Base-by-base conservation (phyloP, 2,329 filamentous ascomycete genomes). In the Apiospora koreana region DNA sequence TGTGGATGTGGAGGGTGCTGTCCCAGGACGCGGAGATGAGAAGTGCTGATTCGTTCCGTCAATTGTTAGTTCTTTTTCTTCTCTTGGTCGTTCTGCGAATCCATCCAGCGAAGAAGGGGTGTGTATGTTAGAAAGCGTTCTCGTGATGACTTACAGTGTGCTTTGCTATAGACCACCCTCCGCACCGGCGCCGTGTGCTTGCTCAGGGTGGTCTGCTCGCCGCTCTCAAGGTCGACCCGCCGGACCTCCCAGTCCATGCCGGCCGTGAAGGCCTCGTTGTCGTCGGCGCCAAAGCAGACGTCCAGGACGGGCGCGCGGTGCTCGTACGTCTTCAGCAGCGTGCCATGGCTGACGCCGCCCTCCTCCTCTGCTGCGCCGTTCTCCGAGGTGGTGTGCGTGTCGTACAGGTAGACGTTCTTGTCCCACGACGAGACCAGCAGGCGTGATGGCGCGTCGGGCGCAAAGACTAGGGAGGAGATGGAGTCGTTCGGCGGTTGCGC, bases 391-490 rank as follows among this genome's bases (percentile, higher is more conserved):
- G 82, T 82, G 23, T 85, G 83, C 71, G 92, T 88, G 78, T 97
- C 93, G 86, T 98, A 98, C 68, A 95, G 86, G 82, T 98, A 97
- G 69, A 97, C 90, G 80, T 94, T 90, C 81, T 91, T 94, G 83
- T 98, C 95, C 96, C 96, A 99, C 69, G 94, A 97, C 14, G 95
- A 92, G 76, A 95, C 95, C n/a, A 97, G 89, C 46, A 99, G 87
- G 75, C 91, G 92, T 69, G 87, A 89, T 3, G 91, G 87, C n/a
- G 91, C 90, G 72, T 87, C 84, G 45, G 94, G 93, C 74, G 95
- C 94, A 86, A 97, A 99, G 78, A 90, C 90, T 77, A 98, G 85
- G 31, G 94, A 87, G 65, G 95, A 97, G 77, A 98, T 92, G 76
- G 93, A 93, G 82, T 99, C 96, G 75, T 88, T 88, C 14, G 96